Evolutionary conservation across 2,329 filamentous ascomycete species (phyloP).

Genomic region (Colletotrichum caudatum): DNA sequence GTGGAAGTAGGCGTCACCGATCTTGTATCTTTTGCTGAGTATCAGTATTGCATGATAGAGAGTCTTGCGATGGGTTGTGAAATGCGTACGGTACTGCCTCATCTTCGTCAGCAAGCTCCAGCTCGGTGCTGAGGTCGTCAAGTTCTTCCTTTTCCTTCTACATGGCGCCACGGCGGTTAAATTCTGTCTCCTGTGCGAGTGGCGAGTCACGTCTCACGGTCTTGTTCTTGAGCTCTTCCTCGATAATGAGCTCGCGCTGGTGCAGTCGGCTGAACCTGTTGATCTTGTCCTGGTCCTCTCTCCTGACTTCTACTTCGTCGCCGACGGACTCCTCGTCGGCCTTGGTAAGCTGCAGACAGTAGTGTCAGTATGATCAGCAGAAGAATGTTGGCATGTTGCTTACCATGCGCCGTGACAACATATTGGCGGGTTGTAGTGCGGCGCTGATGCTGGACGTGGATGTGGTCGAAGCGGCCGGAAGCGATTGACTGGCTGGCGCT

Average conservation of each 20-base stretch:
- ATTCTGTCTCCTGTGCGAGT: not conserved
- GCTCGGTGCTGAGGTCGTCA: conserved; percentile 89
- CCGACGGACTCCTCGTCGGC: conserved; percentile 86
- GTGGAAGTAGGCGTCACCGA: conserved; percentile 95
- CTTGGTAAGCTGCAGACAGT: conserved; percentile 79
- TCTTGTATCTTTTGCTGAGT: conserved; percentile 80
- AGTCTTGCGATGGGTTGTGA: not conserved
- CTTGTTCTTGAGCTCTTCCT: conserved; percentile 85
- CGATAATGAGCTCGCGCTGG: conserved; percentile 81
- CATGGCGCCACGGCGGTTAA: conserved; percentile 39
- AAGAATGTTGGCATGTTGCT: conserved; percentile 32
- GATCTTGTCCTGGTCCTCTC: conserved; percentile 99
- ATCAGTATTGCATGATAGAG: conserved; percentile 4
- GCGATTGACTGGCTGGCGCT: conserved; percentile 4
- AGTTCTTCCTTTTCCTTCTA: conserved; percentile 99
- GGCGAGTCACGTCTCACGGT: conserved; percentile 68
- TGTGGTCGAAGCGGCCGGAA: conserved; percentile 14
- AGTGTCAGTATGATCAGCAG: not conserved
- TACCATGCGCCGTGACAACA: conserved; percentile 73
- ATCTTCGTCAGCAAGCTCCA: conserved; percentile 96
- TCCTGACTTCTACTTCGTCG: conserved; percentile 92
- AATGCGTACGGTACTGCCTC: conserved; percentile 82
- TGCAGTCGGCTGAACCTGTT: conserved; percentile 97
- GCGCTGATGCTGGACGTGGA: conserved; percentile 14
- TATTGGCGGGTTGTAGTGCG: conserved; percentile 41